Conservation (phyloP, 805 yeast genomes). For the Sugiyamaella qingdaonensis region DNA sequence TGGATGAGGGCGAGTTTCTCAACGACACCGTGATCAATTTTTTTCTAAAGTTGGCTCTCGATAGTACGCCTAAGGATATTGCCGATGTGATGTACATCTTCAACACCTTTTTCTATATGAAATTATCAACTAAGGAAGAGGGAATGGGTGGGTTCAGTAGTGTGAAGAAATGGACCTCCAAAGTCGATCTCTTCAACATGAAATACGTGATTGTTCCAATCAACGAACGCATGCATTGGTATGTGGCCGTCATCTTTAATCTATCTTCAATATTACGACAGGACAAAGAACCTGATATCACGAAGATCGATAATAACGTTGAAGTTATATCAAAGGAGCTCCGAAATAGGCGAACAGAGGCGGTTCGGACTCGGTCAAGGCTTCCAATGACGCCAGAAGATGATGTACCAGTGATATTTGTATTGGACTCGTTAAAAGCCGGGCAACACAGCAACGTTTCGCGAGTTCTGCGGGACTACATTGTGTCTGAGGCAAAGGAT, state of each 20-base stretch:
- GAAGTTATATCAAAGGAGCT: neutral
- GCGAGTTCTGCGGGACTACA: conserved; percentile 52
- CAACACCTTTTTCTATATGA: conserved; percentile 80
- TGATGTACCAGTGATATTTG: conserved; percentile 40
- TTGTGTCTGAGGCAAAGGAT: conserved; percentile 67
- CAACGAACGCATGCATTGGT: conserved; percentile 83
- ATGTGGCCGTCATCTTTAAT: conserved; percentile 65
- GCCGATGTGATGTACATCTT: conserved; percentile 51
- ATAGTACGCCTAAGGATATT: conserved; percentile 30
- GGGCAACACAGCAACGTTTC: conserved; percentile 18
- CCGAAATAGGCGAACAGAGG: neutral
- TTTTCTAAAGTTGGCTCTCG: conserved; percentile 45
- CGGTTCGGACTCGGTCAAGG: neutral
- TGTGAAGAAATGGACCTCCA: conserved; percentile 74
- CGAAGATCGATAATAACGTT: neutral
- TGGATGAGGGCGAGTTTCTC: conserved; percentile 79
- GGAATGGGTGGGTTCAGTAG: conserved; percentile 47
- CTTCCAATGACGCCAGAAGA: neutral
- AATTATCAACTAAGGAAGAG: conserved; percentile 35
- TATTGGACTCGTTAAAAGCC: conserved; percentile 69
- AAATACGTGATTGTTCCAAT: conserved; percentile 73
- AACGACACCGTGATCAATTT: conserved; percentile 88
- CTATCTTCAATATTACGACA: conserved; percentile 27
- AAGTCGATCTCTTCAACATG: conserved; percentile 56
- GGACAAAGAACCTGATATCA: conserved; percentile 1